Base-by-base conservation (phyloP, 2,329 filamentous ascomycete genomes). In the Lojkania enalia region DNA sequence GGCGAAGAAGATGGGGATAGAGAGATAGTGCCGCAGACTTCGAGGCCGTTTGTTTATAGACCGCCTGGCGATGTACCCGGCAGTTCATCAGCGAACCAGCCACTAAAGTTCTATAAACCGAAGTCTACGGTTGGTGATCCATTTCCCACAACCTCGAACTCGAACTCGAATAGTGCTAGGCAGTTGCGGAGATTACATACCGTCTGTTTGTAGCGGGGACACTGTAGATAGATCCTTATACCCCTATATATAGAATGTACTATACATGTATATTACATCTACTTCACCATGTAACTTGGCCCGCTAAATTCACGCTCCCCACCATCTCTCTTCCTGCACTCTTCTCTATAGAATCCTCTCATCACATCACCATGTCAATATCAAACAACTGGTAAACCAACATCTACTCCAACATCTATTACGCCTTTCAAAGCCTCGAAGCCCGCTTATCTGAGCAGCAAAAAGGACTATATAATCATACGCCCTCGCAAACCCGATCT, bases 111-210 rank as follows among this genome's bases (percentile, higher is more conserved):
- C 14, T 51, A 43, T 16, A 55, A 44, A 20, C 55, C 55, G 4
- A 52, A 49, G 25, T 41, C 62, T 13, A 53, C 58, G 2, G 43
- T 42, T 11, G 58, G 64, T 9, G 63, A 66, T 30, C 35, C 54
- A 3, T 68, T 67, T 14, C 63, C 64, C 1, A 55, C 57, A 11
- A 46, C 49, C 31, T 53, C 51, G 6, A 35, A 23, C 19, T 31
- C 49, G 2, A 46, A 47, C 7, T 35, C 38, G 2, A 40, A 39
- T n/a, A n/a, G n/a, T n/a, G n/a, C n/a, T 19, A 47, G 47, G 29
- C 61, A 66, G 30, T 48, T 58, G 39, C 56, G 64, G 15, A 49
- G 58, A 13, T 29, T 66, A 29, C 63, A 67, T 38, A 63, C 51
- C n/a, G 45, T 63, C 27, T 58, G 62, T 9, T 38, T 64, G 35